Conservation (phyloP, 106 monocot species). For the Acorus gramineus region DNA sequence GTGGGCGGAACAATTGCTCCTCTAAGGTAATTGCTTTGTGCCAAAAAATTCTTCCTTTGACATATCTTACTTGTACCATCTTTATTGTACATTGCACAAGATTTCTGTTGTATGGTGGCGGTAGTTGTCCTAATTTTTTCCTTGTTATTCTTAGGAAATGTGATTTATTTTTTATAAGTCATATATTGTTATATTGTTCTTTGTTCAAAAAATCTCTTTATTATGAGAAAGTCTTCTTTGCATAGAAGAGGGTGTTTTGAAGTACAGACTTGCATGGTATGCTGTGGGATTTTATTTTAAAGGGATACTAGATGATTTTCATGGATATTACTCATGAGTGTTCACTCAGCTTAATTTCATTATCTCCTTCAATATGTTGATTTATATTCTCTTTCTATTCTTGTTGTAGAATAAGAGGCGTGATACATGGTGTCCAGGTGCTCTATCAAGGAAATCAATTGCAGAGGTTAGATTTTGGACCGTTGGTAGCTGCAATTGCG, state of each 20-base stretch:
- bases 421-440: constrained; percentile 84
- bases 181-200: no score
- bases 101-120: no score
- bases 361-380: not conserved
- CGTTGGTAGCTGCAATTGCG: not conserved
- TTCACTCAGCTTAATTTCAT: constrained; percentile 2
- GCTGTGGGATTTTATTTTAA: no score
- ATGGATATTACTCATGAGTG: not conserved
- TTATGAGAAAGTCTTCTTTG: no score
- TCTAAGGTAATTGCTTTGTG: constrained; percentile 39
- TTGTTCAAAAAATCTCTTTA: no score
- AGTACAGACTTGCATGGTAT: no score
- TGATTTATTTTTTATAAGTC: no score
- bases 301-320: no score
- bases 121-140: no score
- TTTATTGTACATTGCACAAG: no score
- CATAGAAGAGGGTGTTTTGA: no score
- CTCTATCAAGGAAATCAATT: constrained; percentile 9
- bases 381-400: constrained; percentile 2
- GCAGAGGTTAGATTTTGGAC: constrained; percentile 27
- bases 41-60: not conserved
- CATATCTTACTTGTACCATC: not conserved
- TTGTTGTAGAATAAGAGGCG: constrained; percentile 59
- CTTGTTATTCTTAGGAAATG: no score
- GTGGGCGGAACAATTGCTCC: constrained; percentile 23